phyloP scores from a whole-genome alignment of 352 stramenopile species.

The Phytophthora nicotianae region DNA sequence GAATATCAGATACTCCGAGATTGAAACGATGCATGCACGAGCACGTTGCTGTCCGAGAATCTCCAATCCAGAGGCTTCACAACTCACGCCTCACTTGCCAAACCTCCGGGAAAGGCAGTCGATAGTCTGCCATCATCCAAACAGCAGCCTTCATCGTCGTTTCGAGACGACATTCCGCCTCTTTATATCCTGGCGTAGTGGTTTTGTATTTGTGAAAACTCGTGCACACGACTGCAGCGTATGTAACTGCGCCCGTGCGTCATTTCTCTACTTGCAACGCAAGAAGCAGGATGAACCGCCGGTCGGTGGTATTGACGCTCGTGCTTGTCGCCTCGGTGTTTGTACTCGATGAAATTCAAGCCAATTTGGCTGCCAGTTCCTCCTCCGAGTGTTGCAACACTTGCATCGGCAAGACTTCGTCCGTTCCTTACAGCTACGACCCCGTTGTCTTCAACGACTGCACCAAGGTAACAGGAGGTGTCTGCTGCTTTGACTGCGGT shows the following conservation, averaged over 20 bases:
- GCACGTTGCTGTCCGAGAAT: background rate
- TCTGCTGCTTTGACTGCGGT: conserved; percentile 79
- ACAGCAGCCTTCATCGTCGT: conserved; percentile 16
- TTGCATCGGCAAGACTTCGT: conserved; percentile 71
- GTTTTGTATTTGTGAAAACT: conserved; percentile 18
- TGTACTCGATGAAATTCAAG: conserved; percentile 8
- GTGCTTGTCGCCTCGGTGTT: conserved; percentile 5
- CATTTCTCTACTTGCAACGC: conserved; percentile 25
- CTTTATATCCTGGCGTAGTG: conserved; percentile 27
- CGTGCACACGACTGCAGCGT: conserved; percentile 10
- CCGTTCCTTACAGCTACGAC: conserved; percentile 68
- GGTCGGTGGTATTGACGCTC: conserved; percentile 5
- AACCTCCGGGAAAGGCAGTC: conserved; percentile 9
- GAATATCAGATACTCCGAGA: background rate
- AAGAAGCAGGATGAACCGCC: conserved; percentile 9
- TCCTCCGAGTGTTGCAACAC: conserved; percentile 56
- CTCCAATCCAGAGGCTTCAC: background rate
- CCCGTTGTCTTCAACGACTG: conserved; percentile 65
- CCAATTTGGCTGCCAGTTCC: conserved; percentile 14
- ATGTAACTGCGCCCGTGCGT: conserved; percentile 7
- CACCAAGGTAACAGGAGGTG: conserved; percentile 41
- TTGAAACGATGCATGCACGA: background rate
- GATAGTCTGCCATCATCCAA: conserved; percentile 12
- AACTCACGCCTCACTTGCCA: background rate
- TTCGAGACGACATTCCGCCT: conserved; percentile 24